Conservation (phyloP, 345 rosid genomes). For the Eucalyptus marginata region DNA sequence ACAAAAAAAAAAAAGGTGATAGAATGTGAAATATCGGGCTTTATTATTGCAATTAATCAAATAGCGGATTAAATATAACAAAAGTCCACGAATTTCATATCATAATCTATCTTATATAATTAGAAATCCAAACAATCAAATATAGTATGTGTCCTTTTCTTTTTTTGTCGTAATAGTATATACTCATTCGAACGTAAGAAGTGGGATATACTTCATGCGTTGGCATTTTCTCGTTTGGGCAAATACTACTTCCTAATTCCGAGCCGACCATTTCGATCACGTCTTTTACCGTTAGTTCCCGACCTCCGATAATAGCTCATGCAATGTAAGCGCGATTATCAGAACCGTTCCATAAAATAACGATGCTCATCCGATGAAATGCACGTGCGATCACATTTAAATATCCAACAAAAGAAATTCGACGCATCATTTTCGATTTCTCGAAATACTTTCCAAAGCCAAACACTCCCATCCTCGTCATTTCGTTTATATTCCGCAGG, state of each 20-base stretch:
- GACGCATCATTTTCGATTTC: not conserved
- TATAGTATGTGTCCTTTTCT: fast-evolving
- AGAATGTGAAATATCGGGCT: too few relatives aligned
- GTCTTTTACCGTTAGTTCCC: not conserved
- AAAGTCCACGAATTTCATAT: not conserved
- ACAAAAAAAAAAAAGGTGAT: too few relatives aligned
- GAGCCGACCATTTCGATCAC: not conserved
- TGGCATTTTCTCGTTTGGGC: not conserved
- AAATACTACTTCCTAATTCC: not conserved
- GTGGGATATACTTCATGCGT: not conserved
- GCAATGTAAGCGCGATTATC: not conserved
- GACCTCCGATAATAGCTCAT: not conserved
- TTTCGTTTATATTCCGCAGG: not conserved
- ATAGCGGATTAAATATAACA: not conserved
- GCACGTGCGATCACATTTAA: not conserved
- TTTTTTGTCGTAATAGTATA: too few relatives aligned
- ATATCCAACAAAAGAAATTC: not conserved
- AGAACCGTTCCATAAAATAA: not conserved
- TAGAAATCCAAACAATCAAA: too few relatives aligned
- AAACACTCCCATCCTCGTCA: not conserved
- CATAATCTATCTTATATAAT: not conserved
- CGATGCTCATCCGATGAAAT: not conserved
- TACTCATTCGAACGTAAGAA: too few relatives aligned
- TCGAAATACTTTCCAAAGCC: not conserved
- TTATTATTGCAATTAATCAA: too few relatives aligned